Percentiles rank a stretch among this genome's conserved stretches.
phyloP scores from a whole-genome alignment of 495 filamentous ascomycete species.

The Apiosordaria backusii region DNA sequence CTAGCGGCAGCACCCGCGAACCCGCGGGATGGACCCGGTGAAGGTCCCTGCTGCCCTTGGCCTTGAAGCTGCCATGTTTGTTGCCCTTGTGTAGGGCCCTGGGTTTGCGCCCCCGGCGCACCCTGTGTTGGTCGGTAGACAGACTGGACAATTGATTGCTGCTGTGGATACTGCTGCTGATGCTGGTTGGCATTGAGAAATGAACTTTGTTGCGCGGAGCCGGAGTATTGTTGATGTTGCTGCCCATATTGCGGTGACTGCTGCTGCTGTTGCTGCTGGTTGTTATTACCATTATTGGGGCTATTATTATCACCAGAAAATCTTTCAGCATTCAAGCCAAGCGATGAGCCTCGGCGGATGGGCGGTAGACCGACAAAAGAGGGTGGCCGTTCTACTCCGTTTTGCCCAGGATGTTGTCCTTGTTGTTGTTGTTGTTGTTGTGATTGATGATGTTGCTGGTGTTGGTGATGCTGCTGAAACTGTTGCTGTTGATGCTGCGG shows the following conservation, averaged over 20 bases:
- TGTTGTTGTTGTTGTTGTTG: constrained; percentile 18
- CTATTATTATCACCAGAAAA: constrained; percentile 19
- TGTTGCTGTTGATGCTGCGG: constrained; percentile 15
- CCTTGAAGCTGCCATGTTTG: constrained; percentile 21
- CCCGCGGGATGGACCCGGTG: constrained; percentile 10
- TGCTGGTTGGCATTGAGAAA: constrained; percentile 10
- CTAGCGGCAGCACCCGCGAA: constrained; percentile 15
- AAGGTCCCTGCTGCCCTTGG: constrained; percentile 17
- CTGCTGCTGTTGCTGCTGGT: constrained; percentile 17
- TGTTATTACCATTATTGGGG: constrained; percentile 4
- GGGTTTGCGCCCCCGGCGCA: constrained; percentile 6
- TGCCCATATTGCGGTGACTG: constrained; percentile 9
- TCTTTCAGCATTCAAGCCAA: constrained; percentile 24
- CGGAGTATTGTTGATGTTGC: constrained; percentile 6
- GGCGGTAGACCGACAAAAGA: constrained; percentile 49
- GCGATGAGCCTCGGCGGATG: constrained; percentile 45
- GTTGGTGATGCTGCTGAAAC: constrained; percentile 19
- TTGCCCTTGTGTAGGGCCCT: constrained; percentile 13
- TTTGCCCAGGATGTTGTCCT: constrained; percentile 15
- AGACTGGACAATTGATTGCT: constrained; percentile 19
- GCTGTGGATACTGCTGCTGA: neutral
- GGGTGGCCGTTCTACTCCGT: constrained; percentile 29
- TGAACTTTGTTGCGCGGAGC: constrained; percentile 7
- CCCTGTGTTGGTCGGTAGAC: constrained; percentile 32
- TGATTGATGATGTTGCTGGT: constrained; percentile 19